Conservation (phyloP, 2,329 filamentous ascomycete genomes). For the Sclerotinia nivalis region DNA sequence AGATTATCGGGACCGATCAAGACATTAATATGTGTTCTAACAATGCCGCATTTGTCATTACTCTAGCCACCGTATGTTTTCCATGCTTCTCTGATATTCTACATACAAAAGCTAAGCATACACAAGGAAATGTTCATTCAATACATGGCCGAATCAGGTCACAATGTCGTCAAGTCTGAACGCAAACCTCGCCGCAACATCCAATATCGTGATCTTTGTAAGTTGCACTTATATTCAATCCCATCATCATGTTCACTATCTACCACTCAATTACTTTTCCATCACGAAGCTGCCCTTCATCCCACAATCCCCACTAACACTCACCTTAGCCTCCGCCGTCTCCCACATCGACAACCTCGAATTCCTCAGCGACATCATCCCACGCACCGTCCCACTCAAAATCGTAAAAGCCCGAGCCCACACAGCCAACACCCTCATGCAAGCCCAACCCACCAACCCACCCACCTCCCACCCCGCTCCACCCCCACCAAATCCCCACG, state of each 20-base stretch:
- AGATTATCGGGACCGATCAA: constrained; percentile 86
- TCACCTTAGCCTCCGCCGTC: constrained; percentile 72
- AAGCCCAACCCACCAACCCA: background rate
- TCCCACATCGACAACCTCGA: constrained; percentile 90
- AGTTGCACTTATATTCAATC: constrained; percentile 33
- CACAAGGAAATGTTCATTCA: constrained; percentile 89
- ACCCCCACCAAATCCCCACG: background rate
- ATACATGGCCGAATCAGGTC: constrained; percentile 79
- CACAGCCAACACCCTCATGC: background rate
- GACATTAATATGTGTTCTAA: constrained; percentile 86
- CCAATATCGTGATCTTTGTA: constrained; percentile 92
- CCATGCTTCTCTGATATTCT: background rate
- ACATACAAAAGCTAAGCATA: constrained; percentile 22
- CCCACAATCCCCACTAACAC: background rate
- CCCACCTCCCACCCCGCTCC: background rate
- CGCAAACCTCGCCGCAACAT: constrained; percentile 90
- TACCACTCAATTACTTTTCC: background rate
- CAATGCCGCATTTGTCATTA: constrained; percentile 92
- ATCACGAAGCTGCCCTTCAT: background rate
- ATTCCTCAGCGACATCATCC: constrained; percentile 88
- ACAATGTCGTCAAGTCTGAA: constrained; percentile 87
- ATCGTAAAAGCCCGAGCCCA: constrained; percentile 70
- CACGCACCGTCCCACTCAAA: constrained; percentile 79
- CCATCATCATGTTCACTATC: constrained; percentile 17
- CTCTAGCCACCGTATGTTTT: constrained; percentile 73